Percentiles rank a stretch among this genome's conserved stretches.
phyloP scores from a whole-genome alignment of 495 filamentous ascomycete genomes.

The Aeminium ludgeri region DNA sequence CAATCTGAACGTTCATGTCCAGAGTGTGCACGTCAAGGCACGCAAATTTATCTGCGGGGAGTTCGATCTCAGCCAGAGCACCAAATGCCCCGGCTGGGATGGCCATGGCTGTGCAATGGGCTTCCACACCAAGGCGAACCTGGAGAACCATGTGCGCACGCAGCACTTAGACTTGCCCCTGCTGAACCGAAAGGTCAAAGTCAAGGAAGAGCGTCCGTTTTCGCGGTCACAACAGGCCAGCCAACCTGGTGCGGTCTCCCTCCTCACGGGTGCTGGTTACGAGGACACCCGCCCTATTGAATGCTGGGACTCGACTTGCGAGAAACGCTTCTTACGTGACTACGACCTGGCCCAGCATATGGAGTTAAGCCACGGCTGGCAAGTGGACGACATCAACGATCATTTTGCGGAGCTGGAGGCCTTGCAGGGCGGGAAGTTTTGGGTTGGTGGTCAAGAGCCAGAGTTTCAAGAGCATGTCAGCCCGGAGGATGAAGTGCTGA shows the following conservation, averaged over 20 bases:
- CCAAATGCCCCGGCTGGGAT: conserved; percentile 40
- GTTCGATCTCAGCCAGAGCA: conserved; percentile 42
- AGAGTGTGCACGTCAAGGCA: conserved; percentile 52
- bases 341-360: conserved; percentile 55
- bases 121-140: conserved; percentile 51
- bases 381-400: conserved; percentile 34
- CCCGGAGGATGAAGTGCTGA: too few species aligned
- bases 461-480: too few species aligned
- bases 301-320: conserved; percentile 39
- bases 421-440: conserved; percentile 27
- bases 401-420: conserved; percentile 18
- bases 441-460: conserved; percentile 23
- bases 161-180: conserved; percentile 46
- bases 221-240: conserved; percentile 15
- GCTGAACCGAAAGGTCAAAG: conserved; percentile 22
- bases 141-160: conserved; percentile 68
- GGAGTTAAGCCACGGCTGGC: conserved; percentile 32
- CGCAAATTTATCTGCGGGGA: conserved; percentile 57
- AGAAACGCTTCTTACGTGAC: conserved; percentile 44
- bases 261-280: conserved; percentile 45
- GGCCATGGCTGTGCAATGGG: conserved; percentile 50
- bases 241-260: conserved; percentile 11
- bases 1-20: conserved; percentile 65
- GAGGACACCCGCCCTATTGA: conserved; percentile 36
- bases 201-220: conserved; percentile 8